These are phyloP conservation scores for Penicillium ochrochloron DNA, from an alignment of 495 filamentous ascomycete species.

Conservation along the genomic window DNA sequence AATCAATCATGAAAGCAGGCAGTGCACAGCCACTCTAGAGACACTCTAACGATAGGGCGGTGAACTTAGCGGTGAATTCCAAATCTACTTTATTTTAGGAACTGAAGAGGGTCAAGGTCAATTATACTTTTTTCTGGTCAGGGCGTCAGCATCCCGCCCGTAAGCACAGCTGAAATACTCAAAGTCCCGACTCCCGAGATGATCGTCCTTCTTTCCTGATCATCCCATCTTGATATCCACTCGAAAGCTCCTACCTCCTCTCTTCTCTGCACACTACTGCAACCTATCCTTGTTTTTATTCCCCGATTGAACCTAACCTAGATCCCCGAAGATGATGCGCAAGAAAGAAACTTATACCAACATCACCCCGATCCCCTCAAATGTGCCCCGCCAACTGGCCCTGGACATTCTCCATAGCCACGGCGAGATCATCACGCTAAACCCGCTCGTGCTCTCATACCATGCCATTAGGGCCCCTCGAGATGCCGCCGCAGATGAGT, in stretches of 20 bases:
- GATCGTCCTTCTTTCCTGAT: background rate
- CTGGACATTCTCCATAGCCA: constrained; percentile 73
- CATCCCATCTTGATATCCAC: background rate
- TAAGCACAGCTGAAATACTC: constrained; percentile 2
- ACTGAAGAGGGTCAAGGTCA: background rate
- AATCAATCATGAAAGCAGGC: background rate
- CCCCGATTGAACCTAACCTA: background rate
- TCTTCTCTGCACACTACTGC: background rate
- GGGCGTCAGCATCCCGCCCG: background rate
- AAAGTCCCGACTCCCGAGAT: background rate
- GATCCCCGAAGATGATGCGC: constrained; percentile 28
- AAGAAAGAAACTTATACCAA: constrained; percentile 54
- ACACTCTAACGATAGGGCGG: background rate
- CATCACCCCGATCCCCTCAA: constrained; percentile 71
- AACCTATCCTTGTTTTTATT: background rate
- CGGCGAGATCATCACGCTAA: constrained; percentile 77
- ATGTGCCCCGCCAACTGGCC: constrained; percentile 67
- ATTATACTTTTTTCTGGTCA: constrained; percentile 1
- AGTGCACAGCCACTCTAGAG: background rate
- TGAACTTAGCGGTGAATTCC: constrained; percentile 5
- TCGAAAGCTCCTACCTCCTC: background rate
- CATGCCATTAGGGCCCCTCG: constrained; percentile 64
- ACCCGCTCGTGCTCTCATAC: constrained; percentile 75
- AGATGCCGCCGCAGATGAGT: constrained; percentile 67
- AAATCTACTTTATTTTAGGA: constrained; percentile 3